Percentiles rank a stretch among this genome's conserved stretches.
These are phyloP conservation scores for Candida sp. DNA, from an alignment of 1,139 yeast species.

Conservation along the genomic window DNA sequence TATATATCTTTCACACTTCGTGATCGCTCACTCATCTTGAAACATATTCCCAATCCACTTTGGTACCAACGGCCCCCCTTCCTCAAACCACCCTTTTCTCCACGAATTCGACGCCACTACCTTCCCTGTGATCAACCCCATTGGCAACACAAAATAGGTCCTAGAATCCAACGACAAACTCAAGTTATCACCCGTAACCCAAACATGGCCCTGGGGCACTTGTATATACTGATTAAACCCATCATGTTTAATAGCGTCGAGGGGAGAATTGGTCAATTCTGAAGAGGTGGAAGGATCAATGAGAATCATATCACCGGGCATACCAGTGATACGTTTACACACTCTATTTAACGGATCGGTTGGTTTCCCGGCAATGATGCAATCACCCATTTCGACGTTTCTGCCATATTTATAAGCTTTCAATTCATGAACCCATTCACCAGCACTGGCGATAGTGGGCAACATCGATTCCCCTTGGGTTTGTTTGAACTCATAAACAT, in stretches of 20 bases:
- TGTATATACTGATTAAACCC: conserved; percentile 57
- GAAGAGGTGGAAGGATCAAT: conserved; percentile 76
- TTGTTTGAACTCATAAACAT: conserved; percentile 72
- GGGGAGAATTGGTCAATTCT: conserved; percentile 38
- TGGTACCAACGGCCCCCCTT: conserved; percentile 47
- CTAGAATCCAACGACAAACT: conserved; percentile 90
- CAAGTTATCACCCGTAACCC: conserved; percentile 96
- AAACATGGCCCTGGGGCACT: conserved; percentile 89
- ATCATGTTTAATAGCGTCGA: conserved; percentile 30
- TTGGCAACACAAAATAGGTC: conserved; percentile 82
- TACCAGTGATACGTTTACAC: conserved; percentile 90
- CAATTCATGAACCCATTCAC: conserved; percentile 79
- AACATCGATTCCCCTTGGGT: conserved; percentile 95
- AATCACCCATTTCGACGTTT: conserved; percentile 72
- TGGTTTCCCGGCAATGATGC: conserved; percentile 86
- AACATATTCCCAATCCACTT: conserved; percentile 50
- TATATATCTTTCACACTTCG: too few relatives aligned
- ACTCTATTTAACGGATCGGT: conserved; percentile 84
- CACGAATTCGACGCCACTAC: conserved; percentile 64
- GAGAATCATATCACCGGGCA: conserved; percentile 88
- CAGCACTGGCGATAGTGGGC: conserved; percentile 73
- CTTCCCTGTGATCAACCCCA: conserved; percentile 85
- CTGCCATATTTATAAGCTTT: conserved; percentile 61
- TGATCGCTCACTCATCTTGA: conserved; percentile 12
- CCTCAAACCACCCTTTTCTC: conserved; percentile 32